Conservation (phyloP, 2,329 filamentous ascomycete genomes). For the Botrytis porri region DNA sequence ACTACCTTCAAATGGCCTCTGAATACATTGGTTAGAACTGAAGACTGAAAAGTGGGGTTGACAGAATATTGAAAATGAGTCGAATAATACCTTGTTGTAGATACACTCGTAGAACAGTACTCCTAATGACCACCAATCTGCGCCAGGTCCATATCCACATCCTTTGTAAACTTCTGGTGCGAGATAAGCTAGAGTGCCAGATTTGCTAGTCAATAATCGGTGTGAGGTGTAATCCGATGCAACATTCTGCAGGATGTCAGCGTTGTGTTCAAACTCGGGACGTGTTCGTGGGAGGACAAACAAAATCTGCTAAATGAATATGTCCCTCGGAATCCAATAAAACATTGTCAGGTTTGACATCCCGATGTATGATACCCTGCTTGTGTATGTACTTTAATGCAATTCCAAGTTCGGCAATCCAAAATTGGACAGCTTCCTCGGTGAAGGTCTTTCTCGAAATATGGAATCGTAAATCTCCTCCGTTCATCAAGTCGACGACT, state of each 20-base stretch:
- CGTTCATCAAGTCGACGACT: conserved; percentile 97
- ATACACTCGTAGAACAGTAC: conserved; percentile 99
- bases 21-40: conserved; percentile 18
- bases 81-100: conserved; percentile 81
- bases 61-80: background rate
- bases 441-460: conserved; percentile 98
- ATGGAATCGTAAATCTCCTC: conserved; percentile 93
- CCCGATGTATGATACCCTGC: conserved; percentile 85
- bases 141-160: conserved; percentile 81
- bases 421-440: conserved; percentile 93
- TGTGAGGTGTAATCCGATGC: conserved; percentile 87
- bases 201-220: conserved; percentile 88
- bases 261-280: conserved; percentile 7
- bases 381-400: conserved; percentile 82
- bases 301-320: conserved; percentile 96
- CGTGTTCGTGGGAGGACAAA: conserved; percentile 48
- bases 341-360: conserved; percentile 91
- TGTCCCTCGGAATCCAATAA: conserved; percentile 85
- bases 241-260: conserved; percentile 69
- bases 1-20: conserved; percentile 91
- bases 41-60: background rate
- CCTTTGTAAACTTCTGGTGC: conserved; percentile 94
- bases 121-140: conserved; percentile 98
- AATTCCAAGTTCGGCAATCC: conserved; percentile 92
- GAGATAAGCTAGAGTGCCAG: conserved; percentile 91